A percentile compares a stretch with the other conserved stretches of the same genome.
These are phyloP conservation scores for Lyophyllum shimeji DNA, from an alignment of 768 basidiomycete genomes.

Conservation along the genomic window DNA sequence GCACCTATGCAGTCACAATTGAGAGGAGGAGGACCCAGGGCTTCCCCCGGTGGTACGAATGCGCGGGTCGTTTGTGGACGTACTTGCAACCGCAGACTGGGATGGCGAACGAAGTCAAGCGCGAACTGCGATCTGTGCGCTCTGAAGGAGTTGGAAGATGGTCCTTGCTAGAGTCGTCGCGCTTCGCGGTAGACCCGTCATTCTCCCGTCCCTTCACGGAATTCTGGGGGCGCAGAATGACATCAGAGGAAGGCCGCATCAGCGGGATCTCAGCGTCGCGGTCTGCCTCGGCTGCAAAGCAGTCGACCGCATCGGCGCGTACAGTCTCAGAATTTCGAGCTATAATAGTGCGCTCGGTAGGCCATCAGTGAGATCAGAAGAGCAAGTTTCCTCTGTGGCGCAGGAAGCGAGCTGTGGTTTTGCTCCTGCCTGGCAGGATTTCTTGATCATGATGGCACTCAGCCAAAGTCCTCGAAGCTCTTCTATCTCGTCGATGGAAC, in stretches of 20 bases:
- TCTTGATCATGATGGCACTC: slow-evolving; percentile 2
- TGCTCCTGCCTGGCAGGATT: background rate
- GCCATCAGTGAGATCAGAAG: background rate
- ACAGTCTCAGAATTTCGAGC: background rate
- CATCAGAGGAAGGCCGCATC: background rate
- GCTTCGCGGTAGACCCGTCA: background rate
- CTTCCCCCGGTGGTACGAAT: background rate
- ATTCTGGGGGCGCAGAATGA: background rate
- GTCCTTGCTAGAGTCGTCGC: background rate
- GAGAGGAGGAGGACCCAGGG: background rate
- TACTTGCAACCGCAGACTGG: background rate
- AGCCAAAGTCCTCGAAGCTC: slow-evolving; percentile 9
- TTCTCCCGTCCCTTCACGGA: slow-evolving; percentile 1
- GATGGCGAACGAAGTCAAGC: background rate
- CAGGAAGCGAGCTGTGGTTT: slow-evolving; percentile 1
- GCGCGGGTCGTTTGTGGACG: background rate
- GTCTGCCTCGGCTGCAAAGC: background rate
- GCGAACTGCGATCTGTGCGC: background rate
- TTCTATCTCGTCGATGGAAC: slow-evolving; percentile 5
- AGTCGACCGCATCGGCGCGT: background rate
- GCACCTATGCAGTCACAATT: background rate
- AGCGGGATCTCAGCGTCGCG: background rate
- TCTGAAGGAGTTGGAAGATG: background rate
- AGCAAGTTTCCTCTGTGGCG: background rate
- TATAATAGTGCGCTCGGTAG: background rate